phyloP scores from a whole-genome alignment of 208 protist genomes.

The Strigomonas culicis region DNA sequence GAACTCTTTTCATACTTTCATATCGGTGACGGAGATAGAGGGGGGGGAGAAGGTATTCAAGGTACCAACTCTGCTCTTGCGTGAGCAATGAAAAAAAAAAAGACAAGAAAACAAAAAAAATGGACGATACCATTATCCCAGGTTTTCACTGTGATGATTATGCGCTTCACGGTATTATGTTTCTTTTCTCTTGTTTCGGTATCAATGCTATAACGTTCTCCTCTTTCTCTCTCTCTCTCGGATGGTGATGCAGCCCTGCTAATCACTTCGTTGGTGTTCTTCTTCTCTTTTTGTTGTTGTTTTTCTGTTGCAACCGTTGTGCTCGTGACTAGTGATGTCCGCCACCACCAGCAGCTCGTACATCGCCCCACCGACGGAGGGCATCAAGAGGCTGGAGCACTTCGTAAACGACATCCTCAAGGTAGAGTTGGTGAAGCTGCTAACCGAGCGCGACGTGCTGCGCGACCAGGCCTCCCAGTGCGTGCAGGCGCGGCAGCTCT shows the following conservation, averaged over 20 bases:
- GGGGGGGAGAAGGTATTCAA: not conserved
- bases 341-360: not conserved
- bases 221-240: not conserved
- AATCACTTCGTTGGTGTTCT: not conserved
- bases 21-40: not conserved
- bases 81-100: slow-evolving; percentile 8
- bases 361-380: not conserved
- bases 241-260: not conserved
- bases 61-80: too few relatives aligned
- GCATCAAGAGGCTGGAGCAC: slow-evolving; percentile 6
- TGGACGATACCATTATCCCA: not conserved
- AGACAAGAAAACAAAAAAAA: slow-evolving; percentile 7
- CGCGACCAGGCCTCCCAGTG: slow-evolving; percentile 59
- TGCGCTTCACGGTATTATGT: not conserved
- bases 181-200: slow-evolving; percentile 3
- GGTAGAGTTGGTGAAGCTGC: slow-evolving; percentile 36
- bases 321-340: not conserved
- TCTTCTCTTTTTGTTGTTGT: slow-evolving; percentile 11
- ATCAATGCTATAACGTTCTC: not conserved
- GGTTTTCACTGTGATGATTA: too few relatives aligned
- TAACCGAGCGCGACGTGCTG: slow-evolving; percentile 47
- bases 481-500: slow-evolving; percentile 52
- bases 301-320: slow-evolving; percentile 11
- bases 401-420: slow-evolving; percentile 13
- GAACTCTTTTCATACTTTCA: too few relatives aligned